These are phyloP conservation scores for Cadophora malorum DNA, from an alignment of 2,329 filamentous ascomycete species.

Conservation along the genomic window DNA sequence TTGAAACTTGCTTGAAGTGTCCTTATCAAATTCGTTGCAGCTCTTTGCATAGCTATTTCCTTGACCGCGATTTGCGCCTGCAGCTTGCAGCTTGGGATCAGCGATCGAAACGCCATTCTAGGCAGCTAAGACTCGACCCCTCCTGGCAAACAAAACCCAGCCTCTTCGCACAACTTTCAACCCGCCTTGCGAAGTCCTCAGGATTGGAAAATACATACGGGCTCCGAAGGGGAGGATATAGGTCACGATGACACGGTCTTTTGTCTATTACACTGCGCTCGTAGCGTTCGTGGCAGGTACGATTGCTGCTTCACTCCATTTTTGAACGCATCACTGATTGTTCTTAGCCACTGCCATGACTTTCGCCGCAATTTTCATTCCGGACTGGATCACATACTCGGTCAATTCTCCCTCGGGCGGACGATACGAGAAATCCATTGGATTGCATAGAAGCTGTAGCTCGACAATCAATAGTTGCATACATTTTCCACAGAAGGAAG, in stretches of 20 bases:
- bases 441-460: constrained; percentile 83
- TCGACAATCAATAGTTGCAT: constrained; percentile 63
- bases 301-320: constrained; percentile 38
- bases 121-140: constrained; percentile 23
- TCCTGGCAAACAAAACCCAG: constrained; percentile 17
- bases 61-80: constrained; percentile 27
- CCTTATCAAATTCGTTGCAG: not conserved
- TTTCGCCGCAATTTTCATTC: constrained; percentile 70
- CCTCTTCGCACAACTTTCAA: constrained; percentile 3
- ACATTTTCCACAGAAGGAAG: constrained; percentile 69
- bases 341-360: constrained; percentile 76
- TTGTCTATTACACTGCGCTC: constrained; percentile 51
- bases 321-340: constrained; percentile 18
- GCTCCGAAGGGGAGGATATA: constrained; percentile 23
- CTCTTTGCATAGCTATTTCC: not conserved
- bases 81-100: not conserved
- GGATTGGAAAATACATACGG: constrained; percentile 26
- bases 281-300: constrained; percentile 53
- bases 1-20: not conserved
- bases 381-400: constrained; percentile 73
- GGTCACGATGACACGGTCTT: constrained; percentile 50
- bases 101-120: constrained; percentile 7
- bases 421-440: constrained; percentile 70
- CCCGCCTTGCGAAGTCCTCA: constrained; percentile 6
- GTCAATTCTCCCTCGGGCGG: constrained; percentile 55